Base-by-base conservation (phyloP, 345 rosid species). In the Hirschfeldia incana region DNA sequence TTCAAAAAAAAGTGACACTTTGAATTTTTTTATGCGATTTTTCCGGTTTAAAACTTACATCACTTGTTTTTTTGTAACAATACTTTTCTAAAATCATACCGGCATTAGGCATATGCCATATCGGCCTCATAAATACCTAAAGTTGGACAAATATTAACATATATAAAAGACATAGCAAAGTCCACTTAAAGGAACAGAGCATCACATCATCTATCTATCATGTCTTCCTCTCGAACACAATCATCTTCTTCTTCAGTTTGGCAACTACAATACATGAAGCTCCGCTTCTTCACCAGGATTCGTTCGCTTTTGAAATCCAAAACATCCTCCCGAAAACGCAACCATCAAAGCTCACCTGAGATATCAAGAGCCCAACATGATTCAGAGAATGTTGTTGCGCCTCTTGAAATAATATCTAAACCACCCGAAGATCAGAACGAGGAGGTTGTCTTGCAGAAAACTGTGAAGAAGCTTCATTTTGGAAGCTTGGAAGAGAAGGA, bases 381-480 rank as follows among this genome's bases (percentile, higher is more conserved):
- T 33, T 44, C 36, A 3, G 71, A 65, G 29, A 72, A 58, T 21
- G 49, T 73, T 69, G 65, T 39, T 3, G 69, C 57, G 12, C 28
- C 58, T 29, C 36, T 8, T 0, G 65, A 63, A 36, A n/a, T 42
- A 36, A 75, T 64, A 32, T 7, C 3, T 11, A 79, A 64, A 13
- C 78, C 72, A 36, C 29, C 42, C 4, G 78, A 27, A 9, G 72
- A 46, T 26, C 86, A 80, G 42, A 83, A 83, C 36, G 84, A 74
- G 57, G 73, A 85, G 57, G 80, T 84, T 78, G 83, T 78, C 69
- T 69, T 95, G 63, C 98, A 89, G 36, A 95, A 78, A 78, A 85
- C 96, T 3, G 99, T 95, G 57, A 95, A 95, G 85, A 88, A 77
- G 70, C 88, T 95, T 84, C 92, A 88, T 81, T 95, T 95, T 7